Evolutionary conservation across 2,329 filamentous ascomycete species (phyloP).

Genomic region (Ophiobolus disseminans): DNA sequence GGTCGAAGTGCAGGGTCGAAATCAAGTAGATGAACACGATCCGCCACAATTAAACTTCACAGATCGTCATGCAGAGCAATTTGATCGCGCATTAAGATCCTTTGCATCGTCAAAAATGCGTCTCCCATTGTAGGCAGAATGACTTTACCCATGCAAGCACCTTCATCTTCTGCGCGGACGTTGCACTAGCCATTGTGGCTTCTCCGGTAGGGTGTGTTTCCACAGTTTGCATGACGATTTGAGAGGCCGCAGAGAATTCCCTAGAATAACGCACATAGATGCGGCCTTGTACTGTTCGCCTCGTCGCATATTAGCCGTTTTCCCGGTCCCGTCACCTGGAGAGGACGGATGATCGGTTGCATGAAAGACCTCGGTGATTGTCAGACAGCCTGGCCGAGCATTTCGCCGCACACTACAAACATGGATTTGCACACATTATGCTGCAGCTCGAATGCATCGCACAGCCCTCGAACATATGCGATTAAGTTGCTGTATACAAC

Average conservation of each 20-base stretch:
- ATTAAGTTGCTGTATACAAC: too few relatives aligned
- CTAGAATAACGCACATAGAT: background rate
- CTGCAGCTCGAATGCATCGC: too few relatives aligned
- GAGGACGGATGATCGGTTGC: background rate
- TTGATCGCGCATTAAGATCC: slow-evolving; percentile 5
- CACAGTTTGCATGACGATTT: background rate
- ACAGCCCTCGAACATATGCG: too few relatives aligned
- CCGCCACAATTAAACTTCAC: slow-evolving; percentile 8
- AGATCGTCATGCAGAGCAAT: slow-evolving; percentile 17
- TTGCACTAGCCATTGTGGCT: background rate
- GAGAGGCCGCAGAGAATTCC: background rate
- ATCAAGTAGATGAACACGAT: slow-evolving; percentile 10
- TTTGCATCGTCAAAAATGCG: background rate
- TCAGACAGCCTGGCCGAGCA: background rate
- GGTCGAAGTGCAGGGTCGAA: slow-evolving; percentile 13
- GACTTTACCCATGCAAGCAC: slow-evolving; percentile 3
- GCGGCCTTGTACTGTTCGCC: background rate
- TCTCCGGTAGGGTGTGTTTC: background rate
- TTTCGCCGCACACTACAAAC: background rate
- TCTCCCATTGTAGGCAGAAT: background rate
- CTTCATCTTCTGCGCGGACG: background rate
- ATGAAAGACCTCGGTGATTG: background rate
- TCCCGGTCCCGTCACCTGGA: background rate
- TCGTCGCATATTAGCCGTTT: slow-evolving; percentile 1
- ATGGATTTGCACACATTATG: too few relatives aligned